These are phyloP conservation scores for Tarenaya hassleriana DNA, from an alignment of 345 rosid genomes.

Conservation along the genomic window DNA sequence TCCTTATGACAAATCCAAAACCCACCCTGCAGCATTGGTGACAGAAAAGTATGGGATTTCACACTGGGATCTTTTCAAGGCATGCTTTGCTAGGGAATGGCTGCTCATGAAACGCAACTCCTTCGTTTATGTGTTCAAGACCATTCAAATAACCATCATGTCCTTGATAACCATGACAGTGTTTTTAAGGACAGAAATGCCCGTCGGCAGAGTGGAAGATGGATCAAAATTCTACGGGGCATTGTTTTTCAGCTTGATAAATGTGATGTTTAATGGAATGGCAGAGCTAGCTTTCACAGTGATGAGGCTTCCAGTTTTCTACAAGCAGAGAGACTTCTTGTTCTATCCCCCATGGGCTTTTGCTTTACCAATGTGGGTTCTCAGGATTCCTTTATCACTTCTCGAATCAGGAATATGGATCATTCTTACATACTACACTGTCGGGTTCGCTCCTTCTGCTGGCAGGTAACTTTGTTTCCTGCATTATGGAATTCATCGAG, in stretches of 20 bases:
- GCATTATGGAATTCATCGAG: background rate
- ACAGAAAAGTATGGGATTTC: conserved; percentile 64
- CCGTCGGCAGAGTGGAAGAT: conserved; percentile 32
- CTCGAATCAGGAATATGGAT: conserved; percentile 60
- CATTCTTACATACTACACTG: conserved; percentile 50
- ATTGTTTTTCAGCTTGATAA: conserved; percentile 45
- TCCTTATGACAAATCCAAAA: conserved; percentile 50
- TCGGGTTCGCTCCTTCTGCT: conserved; percentile 66
- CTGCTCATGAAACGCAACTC: conserved; percentile 58
- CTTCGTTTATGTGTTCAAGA: conserved; percentile 53
- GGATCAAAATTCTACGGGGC: conserved; percentile 54
- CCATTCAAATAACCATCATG: conserved; percentile 47
- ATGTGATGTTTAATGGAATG: conserved; percentile 66
- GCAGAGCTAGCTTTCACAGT: conserved; percentile 56
- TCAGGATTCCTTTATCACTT: conserved; percentile 59
- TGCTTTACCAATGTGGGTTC: conserved; percentile 53
- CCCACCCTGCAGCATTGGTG: conserved; percentile 61
- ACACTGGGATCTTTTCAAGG: conserved; percentile 55
- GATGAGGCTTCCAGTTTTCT: conserved; percentile 59
- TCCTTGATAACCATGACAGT: conserved; percentile 45
- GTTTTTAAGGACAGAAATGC: conserved; percentile 54
- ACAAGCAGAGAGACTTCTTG: conserved; percentile 59
- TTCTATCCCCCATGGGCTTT: conserved; percentile 74
- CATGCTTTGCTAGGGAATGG: conserved; percentile 71
- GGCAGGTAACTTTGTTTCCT: conserved; percentile 35